phyloP scores from a whole-genome alignment of 2,329 filamentous ascomycete species.

The Cladophialophora carrionii region DNA sequence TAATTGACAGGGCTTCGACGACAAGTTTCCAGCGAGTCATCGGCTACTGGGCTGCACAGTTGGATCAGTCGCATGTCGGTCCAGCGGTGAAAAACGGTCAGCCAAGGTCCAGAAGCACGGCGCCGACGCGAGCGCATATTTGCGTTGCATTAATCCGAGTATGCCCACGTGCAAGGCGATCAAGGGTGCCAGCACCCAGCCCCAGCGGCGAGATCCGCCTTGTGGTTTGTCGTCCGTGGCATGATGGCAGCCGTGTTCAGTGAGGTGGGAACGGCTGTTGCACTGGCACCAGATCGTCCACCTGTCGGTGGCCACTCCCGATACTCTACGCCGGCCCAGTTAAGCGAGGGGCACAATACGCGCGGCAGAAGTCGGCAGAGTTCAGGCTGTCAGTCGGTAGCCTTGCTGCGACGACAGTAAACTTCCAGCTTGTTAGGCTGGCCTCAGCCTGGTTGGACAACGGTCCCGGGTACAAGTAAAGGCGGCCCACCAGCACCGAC shows the following conservation, averaged over 20 bases:
- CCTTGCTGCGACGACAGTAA: background rate
- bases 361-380: conserved; percentile 3
- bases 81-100: background rate
- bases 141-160: background rate
- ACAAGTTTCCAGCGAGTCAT: background rate
- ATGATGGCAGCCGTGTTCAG: conserved; percentile 2
- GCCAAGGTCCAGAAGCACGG: background rate
- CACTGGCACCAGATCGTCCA: background rate
- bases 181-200: too few relatives aligned
- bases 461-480: conserved; percentile 11
- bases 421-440: background rate
- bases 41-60: background rate
- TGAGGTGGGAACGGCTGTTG: background rate
- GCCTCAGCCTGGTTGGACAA: background rate
- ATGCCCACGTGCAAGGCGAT: background rate
- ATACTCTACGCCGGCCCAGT: background rate
- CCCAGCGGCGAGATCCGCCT: background rate
- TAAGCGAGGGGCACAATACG: conserved; percentile 1
- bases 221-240: background rate
- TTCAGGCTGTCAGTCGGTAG: background rate
- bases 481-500: conserved; percentile 17
- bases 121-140: background rate
- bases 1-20: background rate
- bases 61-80: background rate
- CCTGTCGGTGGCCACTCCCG: background rate